phyloP scores from a whole-genome alignment of 2,329 filamentous ascomycete species.

The Mycosphaerella arachidis region DNA sequence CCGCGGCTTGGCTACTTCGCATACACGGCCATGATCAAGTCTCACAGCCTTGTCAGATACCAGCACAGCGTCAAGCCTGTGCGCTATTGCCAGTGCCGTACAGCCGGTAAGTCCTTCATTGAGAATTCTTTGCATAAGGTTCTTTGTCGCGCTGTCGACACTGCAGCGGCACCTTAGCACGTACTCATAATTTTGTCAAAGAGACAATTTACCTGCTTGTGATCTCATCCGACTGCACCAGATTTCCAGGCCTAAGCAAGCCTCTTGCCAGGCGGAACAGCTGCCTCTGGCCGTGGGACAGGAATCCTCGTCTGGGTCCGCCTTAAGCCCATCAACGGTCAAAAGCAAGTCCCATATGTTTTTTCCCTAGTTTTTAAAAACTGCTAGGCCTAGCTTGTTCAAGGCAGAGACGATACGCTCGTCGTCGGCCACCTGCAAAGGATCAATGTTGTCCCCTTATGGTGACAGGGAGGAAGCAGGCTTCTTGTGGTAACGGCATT shows the following conservation, averaged over 20 bases:
- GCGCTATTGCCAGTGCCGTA: background rate
- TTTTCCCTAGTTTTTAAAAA: too few species aligned
- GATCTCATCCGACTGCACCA: background rate
- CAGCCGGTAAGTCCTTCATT: background rate
- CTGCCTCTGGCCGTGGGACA: conserved; percentile 45
- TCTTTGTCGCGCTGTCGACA: background rate
- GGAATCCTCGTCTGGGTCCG: conserved; percentile 28
- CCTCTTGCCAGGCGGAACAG: conserved; percentile 60
- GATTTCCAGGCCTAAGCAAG: conserved; percentile 38
- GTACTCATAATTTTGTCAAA: background rate
- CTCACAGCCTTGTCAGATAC: background rate
- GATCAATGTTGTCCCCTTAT: conserved; percentile 31
- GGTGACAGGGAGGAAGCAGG: conserved; percentile 38
- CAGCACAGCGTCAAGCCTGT: background rate
- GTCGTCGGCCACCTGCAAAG: conserved; percentile 12
- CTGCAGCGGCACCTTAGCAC: background rate
- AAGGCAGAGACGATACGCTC: conserved; percentile 13
- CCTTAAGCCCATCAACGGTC: background rate
- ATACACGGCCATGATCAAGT: background rate
- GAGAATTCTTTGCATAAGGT: background rate
- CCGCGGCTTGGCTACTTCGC: background rate
- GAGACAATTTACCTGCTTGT: background rate
- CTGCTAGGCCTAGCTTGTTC: conserved; percentile 18
- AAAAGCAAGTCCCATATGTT: conserved; percentile 15
- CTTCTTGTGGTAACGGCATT: conserved; percentile 54